Evolutionary conservation across 352 stramenopile species (phyloP), one percentile per base, ranked within the genome.

Genomic region (Stramenopiles sp.): DNA sequence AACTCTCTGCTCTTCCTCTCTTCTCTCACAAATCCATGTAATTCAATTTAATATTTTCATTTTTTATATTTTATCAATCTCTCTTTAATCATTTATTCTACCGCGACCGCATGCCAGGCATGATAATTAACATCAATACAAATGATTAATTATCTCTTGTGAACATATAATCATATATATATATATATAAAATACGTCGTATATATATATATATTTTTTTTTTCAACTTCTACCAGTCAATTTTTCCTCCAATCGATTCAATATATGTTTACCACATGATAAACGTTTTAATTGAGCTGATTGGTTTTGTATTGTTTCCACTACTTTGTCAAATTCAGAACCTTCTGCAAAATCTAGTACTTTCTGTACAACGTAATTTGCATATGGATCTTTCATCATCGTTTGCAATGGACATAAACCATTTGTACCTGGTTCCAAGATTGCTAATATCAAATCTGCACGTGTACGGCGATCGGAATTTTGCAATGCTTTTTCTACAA

Each of bases 301-400:
- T 81, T 96, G 93, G 81, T 92, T 86, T 78, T 87, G 86, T 80
- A 97, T 92, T 83, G 95, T 93, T 83, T 85, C 90, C 81, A 93
- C 86, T 82, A 97, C 94, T 27, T 86, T 87, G 77, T 91, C 85
- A 63, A 89, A 88, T 81, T 97, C 90, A 43, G 84, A 81, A 63
- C 88, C 82, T 80, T 95, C 88, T 0, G 91, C 90, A 30, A 93
- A 88, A 79, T 97, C 92, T 43, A 97, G 89, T 78, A 97, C 86
- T 83, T 97, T 97, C 84, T 97, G 92, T 29, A 97, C 92, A 38
- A 97, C 93, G 82, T 97, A 97, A 84, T 97, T 97, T 63, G 90
- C 93, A 81, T 97, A 97, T 83, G 94, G 94, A 84, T 97, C 92
- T 83, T 94, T 95, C 87, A 97, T 95, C 89, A 97, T 97, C 0